Evolutionary conservation across 805 yeast genomes (phyloP).

Genomic region (Suhomyces pyralidae): DNA sequence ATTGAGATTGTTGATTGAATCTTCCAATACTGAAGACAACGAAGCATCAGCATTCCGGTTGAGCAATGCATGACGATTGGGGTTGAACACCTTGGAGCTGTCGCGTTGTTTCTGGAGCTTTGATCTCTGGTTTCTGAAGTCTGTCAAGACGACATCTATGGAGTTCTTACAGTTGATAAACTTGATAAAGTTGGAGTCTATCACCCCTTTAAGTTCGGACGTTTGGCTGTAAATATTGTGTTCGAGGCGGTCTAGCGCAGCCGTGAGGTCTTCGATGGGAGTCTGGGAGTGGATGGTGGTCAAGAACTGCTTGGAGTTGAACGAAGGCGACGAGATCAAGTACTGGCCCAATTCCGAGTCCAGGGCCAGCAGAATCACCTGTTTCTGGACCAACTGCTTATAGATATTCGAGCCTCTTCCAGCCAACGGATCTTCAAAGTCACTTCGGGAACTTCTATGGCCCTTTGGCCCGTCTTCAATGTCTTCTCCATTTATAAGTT

Average conservation of each 20-base stretch:
- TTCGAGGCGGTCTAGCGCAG: conserved; percentile 30
- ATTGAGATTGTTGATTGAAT: conserved; percentile 36
- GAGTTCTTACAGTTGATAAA: conserved; percentile 37
- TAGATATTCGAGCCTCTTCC: conserved; percentile 30
- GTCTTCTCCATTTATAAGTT: conserved; percentile 17
- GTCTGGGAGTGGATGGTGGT: conserved; percentile 37
- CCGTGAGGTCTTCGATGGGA: conserved; percentile 31
- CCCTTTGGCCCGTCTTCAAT: not conserved
- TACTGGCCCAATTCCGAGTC: conserved; percentile 32
- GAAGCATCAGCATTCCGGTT: conserved; percentile 19
- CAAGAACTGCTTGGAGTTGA: conserved; percentile 35
- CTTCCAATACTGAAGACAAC: conserved; percentile 35
- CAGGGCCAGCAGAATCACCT: conserved; percentile 21
- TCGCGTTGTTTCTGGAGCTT: conserved; percentile 34
- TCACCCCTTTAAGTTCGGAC: conserved; percentile 32
- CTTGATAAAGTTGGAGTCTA: conserved; percentile 34
- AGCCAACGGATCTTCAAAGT: conserved; percentile 33
- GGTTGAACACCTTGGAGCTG: conserved; percentile 36
- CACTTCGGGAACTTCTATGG: conserved; percentile 6
- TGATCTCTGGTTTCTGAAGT: conserved; percentile 34
- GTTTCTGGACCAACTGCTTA: conserved; percentile 20
- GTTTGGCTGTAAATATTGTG: conserved; percentile 34
- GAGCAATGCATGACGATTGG: conserved; percentile 16
- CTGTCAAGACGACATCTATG: conserved; percentile 36
- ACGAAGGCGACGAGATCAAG: conserved; percentile 35